Evolutionary conservation across 257 asterid genomes (phyloP), one percentile per base, ranked within the genome.

Genomic region (Oldenlandia corymbosa): DNA sequence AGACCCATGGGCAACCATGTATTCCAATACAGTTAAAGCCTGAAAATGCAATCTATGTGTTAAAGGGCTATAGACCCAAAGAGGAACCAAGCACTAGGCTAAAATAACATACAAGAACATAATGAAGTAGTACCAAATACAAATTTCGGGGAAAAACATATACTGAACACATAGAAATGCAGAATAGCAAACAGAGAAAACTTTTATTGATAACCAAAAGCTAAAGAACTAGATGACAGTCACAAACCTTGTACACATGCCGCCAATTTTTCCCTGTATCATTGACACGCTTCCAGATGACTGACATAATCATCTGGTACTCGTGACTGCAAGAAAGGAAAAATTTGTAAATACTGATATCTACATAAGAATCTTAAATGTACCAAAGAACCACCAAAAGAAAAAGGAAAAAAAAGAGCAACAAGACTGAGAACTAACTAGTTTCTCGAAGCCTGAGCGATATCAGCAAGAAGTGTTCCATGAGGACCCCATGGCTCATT

Each of bases 401-500:
- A n/a, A n/a, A n/a, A n/a, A n/a, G n/a, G n/a, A n/a, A n/a, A n/a
- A n/a, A n/a, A n/a, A n/a, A n/a, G n/a, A n/a, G n/a, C n/a, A n/a
- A n/a, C n/a, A n/a, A n/a, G n/a, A n/a, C n/a, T n/a, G n/a, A n/a
- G 31, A 45, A 69, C 92, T 79, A 65, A 87, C 96, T 85, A 85
- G 77, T 90, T 93, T 74, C 85, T 87, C 32, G 96, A 70, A 59
- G 94, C 90, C 71, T 93, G 91, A 43, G 97, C 95, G 78, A 90
- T 84, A 71, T 93, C 97, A 70, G 96, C 90, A 73, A 93, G 97
- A 71, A 78, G 85, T 20, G 94, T 69, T 69, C 99, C 97, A 78
- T 90, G 97, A 70, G 99, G 97, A 65, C 95, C 99, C 97, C 97
- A 90, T 49, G 96, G 87, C 78, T 93, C 97, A 69, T 93, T 93